Base-by-base conservation (phyloP, 805 yeast genomes). In the Metschnikowia rubicola region DNA sequence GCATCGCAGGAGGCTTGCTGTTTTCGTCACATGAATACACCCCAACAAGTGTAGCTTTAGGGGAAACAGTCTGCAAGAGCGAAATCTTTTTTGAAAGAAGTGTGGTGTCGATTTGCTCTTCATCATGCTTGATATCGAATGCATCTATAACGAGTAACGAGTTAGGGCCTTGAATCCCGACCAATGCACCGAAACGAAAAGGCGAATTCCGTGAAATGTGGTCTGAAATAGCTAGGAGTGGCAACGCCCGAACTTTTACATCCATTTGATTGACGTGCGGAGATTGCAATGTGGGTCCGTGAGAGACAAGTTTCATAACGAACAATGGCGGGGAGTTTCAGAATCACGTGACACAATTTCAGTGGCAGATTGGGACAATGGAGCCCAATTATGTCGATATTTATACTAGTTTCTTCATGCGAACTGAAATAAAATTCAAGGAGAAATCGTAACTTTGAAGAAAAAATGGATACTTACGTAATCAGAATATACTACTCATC, bases 151-250 rank as follows among this genome's bases (percentile, higher is more conserved):
- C 47, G 4, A 60, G 48, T 19, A 39, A 17, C 7, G 43, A 11
- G 1, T 29, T 26, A 5, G 47, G 17, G n/a, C 32, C 39, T 3
- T 26, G 43, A 8, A 39, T 30, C 1, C 74, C 74, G 12, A 68
- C 45, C 17, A 71, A 46, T 3, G 67, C 56, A 0, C 75, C 75
- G 47, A 59, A 53, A 2, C 41, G 42, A 32, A 46, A 51, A 2
- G 43, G 33, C 8, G 53, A 44, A 3, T 52, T 46, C 35, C 73
- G 55, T 10, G 66, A 50, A 4, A 58, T 42, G 32, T 60, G 65
- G 54, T 67, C 73, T 4, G 69, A 56, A 2, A 68, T 55, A 30
- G 63, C 61, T 39, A 68, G 57, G 19, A 70, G 52, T 5, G 64
- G 62, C 30, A 67, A 54, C 2, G 73, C 56, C 37, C 64, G 61